Percentiles rank a stretch among this genome's conserved stretches.
phyloP scores from a whole-genome alignment of 2,329 filamentous ascomycete species.

The Davidsoniella eucalypti region DNA sequence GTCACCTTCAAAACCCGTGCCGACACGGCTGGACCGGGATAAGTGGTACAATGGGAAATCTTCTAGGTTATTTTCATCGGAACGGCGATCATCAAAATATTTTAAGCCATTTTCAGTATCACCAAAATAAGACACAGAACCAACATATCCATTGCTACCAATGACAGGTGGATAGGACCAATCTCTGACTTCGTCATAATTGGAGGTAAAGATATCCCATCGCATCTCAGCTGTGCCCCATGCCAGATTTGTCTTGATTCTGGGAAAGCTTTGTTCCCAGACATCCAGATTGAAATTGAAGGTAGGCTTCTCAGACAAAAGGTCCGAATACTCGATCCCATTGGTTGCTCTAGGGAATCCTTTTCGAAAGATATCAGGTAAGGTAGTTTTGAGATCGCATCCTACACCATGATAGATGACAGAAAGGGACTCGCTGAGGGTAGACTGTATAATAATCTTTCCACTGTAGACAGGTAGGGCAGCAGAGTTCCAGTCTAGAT shows the following conservation, averaged over 20 bases:
- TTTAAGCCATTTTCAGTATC: neutral
- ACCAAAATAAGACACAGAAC: constrained; percentile 20
- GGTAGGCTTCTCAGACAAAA: constrained; percentile 8
- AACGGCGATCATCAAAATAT: no score
- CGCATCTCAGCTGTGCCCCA: constrained; percentile 22
- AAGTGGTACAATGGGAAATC: no score
- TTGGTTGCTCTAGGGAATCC: neutral
- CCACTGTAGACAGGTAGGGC: constrained; percentile 28
- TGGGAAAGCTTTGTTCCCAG: constrained; percentile 14
- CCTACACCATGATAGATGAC: constrained; percentile 24
- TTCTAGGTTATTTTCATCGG: no score
- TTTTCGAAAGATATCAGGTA: constrained; percentile 3
- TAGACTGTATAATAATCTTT: constrained; percentile 25
- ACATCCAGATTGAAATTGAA: constrained; percentile 12
- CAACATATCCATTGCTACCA: constrained; percentile 25
- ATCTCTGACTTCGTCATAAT: constrained; percentile 21
- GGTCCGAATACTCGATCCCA: neutral
- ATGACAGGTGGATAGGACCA: constrained; percentile 27
- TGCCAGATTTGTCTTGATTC: constrained; percentile 15
- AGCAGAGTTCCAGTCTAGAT: constrained; percentile 15
- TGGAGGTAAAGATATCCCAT: constrained; percentile 25
- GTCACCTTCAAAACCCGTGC: constrained; percentile 1
- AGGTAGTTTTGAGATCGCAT: constrained; percentile 2
- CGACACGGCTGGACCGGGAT: neutral
- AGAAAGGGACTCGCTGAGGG: constrained; percentile 24